Evolutionary conservation across 495 filamentous ascomycete genomes (phyloP).

Genomic region (Platismatia glauca): DNA sequence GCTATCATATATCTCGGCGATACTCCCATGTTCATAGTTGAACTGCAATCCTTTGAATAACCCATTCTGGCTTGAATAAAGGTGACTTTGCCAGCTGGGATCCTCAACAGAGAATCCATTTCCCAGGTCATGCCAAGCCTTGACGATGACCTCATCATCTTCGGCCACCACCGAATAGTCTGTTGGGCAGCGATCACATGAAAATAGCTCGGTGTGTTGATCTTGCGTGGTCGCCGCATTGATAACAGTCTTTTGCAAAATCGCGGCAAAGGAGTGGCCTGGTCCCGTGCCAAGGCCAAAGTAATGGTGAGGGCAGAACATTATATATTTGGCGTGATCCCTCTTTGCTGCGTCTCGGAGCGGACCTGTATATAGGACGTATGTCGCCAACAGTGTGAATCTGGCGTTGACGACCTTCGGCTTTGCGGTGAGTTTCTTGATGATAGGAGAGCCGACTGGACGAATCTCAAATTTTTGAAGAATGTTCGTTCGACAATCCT

Average conservation of each 20-base stretch:
- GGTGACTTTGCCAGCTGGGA: conserved; percentile 15
- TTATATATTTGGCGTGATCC: conserved; percentile 5
- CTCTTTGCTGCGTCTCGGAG: conserved; percentile 13
- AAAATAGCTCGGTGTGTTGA: conserved; percentile 9
- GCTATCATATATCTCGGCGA: conserved; percentile 12
- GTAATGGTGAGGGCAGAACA: conserved; percentile 13
- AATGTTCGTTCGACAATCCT: conserved; percentile 16
- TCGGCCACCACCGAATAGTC: conserved; percentile 13
- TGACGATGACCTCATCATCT: conserved; percentile 9
- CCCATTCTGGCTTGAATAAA: conserved; percentile 4
- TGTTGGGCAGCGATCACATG: conserved; percentile 15
- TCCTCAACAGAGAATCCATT: conserved; percentile 12
- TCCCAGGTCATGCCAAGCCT: conserved; percentile 16
- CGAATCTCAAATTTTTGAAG: conserved; percentile 13
- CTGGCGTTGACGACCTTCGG: conserved; percentile 13
- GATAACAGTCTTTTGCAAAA: conserved; percentile 11
- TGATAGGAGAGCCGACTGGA: conserved; percentile 12
- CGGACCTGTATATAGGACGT: conserved; percentile 13
- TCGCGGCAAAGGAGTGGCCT: conserved; percentile 12
- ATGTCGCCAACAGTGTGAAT: conserved; percentile 13
- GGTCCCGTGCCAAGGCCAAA: conserved; percentile 12
- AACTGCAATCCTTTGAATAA: conserved; percentile 7
- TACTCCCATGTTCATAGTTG: conserved; percentile 15
- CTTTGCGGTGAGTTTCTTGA: conserved; percentile 14
- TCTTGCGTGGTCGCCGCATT: conserved; percentile 9